These are phyloP conservation scores for Mercurialis annua DNA, from an alignment of 345 rosid genomes.

Conservation along the genomic window DNA sequence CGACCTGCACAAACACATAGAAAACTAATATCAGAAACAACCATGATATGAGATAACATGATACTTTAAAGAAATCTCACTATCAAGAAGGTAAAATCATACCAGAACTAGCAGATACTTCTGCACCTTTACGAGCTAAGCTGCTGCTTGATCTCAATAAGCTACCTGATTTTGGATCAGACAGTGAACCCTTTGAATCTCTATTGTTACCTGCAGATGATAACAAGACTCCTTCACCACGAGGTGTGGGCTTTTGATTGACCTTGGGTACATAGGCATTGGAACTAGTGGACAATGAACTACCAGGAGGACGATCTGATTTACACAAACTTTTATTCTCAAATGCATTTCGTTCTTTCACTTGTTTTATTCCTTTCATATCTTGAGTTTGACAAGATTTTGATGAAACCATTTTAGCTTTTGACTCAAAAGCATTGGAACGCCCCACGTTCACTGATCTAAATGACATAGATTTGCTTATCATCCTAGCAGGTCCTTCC, in stretches of 20 bases:
- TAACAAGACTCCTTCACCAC: slow-evolving; percentile 38
- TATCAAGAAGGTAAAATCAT: slow-evolving; percentile 21
- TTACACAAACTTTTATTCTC: slow-evolving; percentile 46
- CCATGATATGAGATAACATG: background rate
- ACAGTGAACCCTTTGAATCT: slow-evolving; percentile 47
- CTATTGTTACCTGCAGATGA: slow-evolving; percentile 44
- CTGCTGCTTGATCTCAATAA: slow-evolving; percentile 52
- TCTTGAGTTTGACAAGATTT: slow-evolving; percentile 52
- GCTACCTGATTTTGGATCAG: slow-evolving; percentile 57
- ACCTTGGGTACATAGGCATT: slow-evolving; percentile 36
- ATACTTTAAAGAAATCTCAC: background rate
- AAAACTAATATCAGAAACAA: slow-evolving; percentile 8
- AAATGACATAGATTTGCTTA: slow-evolving; percentile 72
- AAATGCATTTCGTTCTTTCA: slow-evolving; percentile 43
- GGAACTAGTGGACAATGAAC: slow-evolving; percentile 34
- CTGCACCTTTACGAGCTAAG: slow-evolving; percentile 48
- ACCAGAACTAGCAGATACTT: slow-evolving; percentile 53
- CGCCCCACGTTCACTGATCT: slow-evolving; percentile 47
- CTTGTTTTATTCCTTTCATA: slow-evolving; percentile 51
- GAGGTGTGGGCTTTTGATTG: slow-evolving; percentile 56
- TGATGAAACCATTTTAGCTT: slow-evolving; percentile 48
- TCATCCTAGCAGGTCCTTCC: slow-evolving; percentile 48
- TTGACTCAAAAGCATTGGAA: slow-evolving; percentile 49
- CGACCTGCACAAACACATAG: slow-evolving; percentile 40
- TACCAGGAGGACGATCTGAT: slow-evolving; percentile 30